Conservation (phyloP, 768 basidiomycete genomes). For the Harrya chromipes region DNA sequence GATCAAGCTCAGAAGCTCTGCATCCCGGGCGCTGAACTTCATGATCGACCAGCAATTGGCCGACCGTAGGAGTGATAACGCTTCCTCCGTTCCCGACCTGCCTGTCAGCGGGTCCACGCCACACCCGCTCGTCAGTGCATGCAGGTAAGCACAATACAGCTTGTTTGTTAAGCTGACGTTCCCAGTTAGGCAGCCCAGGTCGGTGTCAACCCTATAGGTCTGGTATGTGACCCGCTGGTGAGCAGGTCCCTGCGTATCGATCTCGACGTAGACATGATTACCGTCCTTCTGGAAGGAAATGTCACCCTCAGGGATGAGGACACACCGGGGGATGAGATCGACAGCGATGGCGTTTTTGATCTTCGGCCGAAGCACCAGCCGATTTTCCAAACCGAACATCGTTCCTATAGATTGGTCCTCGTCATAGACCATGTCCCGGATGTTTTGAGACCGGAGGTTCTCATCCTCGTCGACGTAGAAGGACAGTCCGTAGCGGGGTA, state of each 20-base stretch:
- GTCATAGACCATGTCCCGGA: slow-evolving; percentile 44
- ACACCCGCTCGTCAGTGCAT: slow-evolving; percentile 41
- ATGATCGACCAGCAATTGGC: slow-evolving; percentile 40
- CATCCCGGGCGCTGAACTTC: slow-evolving; percentile 27
- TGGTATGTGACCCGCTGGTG: slow-evolving; percentile 14
- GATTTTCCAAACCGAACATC: slow-evolving; percentile 41
- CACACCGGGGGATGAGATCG: slow-evolving; percentile 14
- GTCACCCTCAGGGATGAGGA: slow-evolving; percentile 41
- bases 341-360: not conserved
- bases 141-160: slow-evolving; percentile 41
- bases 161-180: slow-evolving; percentile 24
- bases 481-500: slow-evolving; percentile 41
- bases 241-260: slow-evolving; percentile 1
- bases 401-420: slow-evolving; percentile 39
- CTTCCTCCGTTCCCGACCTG: slow-evolving; percentile 42
- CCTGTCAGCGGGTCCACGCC: slow-evolving; percentile 42
- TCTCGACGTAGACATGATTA: slow-evolving; percentile 18
- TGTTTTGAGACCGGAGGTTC: slow-evolving; percentile 39
- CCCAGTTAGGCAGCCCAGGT: slow-evolving; percentile 27
- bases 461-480: slow-evolving; percentile 36
- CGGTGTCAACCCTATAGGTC: slow-evolving; percentile 29
- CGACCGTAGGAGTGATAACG: slow-evolving; percentile 37
- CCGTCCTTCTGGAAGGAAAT: slow-evolving; percentile 11
- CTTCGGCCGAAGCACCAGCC: slow-evolving; percentile 38
- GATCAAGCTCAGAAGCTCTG: slow-evolving; percentile 32